Base-by-base conservation (phyloP, 352 stramenopile species). In the Phytophthora megakarya region DNA sequence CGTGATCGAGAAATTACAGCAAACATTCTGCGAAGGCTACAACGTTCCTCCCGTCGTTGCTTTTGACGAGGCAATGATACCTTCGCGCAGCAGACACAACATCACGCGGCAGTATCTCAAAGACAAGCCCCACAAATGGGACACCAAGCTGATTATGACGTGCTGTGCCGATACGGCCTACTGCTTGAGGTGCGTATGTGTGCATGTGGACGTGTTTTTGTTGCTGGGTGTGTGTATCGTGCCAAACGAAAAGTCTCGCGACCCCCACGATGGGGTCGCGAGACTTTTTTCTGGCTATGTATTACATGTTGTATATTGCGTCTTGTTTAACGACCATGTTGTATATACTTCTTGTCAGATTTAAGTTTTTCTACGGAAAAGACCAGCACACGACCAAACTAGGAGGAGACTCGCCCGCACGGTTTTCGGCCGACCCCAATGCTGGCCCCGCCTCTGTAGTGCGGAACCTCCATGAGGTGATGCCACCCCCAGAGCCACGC, bases 241-340 rank as follows among this genome's bases (percentile, higher is more conserved):
- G 19, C 22, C 22, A 4, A 15, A 19, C 16, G 19, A 21, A 21
- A 30, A 28, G 7, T 9, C 8, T n/a, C 16, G 30, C 48, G 21
- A 22, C 39, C 26, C 18, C 33, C 52, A 40, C 3, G 22, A 45
- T 30, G 48, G 23, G 25, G 38, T 1, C 58, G 58, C 46, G 16
- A 15, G 8, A 23, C 3, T 43, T 55, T 54, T 63, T 55, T 54
- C n/a, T 47, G 44, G 43, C 33, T 35, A 63, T 55, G 33, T 55
- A 33, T 3, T 33, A 58, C 47, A 65, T 58, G 47, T 52, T 65
- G 45, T 58, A 47, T 60, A 60, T 18, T 39, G 6, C 16, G 16
- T 3, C 39, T 22, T 44, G 15, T 12, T 35, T 25, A 28, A 15
- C 5, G 18, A 5, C 0, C 13, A 38, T 56, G 47, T 40, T 42